These are phyloP conservation scores for Trametes pubescens DNA, from an alignment of 1,284 basidiomycete species.

Conservation along the genomic window DNA sequence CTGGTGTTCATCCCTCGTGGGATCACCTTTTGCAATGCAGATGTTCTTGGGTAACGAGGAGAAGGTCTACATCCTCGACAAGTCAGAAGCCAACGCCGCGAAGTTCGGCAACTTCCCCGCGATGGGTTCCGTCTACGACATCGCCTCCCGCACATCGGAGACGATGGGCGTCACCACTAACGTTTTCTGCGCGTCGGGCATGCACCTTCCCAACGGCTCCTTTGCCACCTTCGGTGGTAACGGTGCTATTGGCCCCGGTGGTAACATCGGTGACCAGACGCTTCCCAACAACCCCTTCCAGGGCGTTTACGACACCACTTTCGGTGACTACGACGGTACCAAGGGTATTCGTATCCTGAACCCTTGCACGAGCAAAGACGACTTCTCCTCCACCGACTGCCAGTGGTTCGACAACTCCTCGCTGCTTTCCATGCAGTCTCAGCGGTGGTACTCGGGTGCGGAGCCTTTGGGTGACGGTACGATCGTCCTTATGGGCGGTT, in stretches of 20 bases:
- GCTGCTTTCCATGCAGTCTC: constrained; percentile 74
- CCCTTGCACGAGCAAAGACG: constrained; percentile 67
- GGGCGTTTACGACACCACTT: constrained; percentile 64
- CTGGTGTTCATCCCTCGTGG: constrained; percentile 9
- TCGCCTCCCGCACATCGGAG: constrained; percentile 56
- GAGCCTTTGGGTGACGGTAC: constrained; percentile 75
- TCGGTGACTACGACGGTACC: constrained; percentile 72
- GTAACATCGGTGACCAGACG: constrained; percentile 61
- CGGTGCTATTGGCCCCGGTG: constrained; percentile 80
- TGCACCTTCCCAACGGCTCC: constrained; percentile 54
- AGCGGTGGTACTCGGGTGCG: constrained; percentile 91
- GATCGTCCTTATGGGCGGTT: constrained; percentile 81
- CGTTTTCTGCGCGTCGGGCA: constrained; percentile 83
- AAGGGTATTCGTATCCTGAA: constrained; percentile 78
- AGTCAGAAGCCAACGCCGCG: constrained; percentile 60
- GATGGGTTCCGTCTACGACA: constrained; percentile 57
- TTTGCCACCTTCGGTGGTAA: constrained; percentile 60
- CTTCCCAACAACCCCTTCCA: constrained; percentile 52
- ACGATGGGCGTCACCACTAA: constrained; percentile 82
- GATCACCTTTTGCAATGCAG: constrained; percentile 33
- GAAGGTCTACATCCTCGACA: constrained; percentile 57
- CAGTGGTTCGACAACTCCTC: constrained; percentile 82
- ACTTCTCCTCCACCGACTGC: constrained; percentile 61
- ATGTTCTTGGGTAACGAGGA: constrained; percentile 54
- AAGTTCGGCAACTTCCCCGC: constrained; percentile 55